A percentile compares a stretch with the other conserved stretches of the same genome.
Conservation (phyloP, 208 protist species). For the Leishmania tarentolae region DNA sequence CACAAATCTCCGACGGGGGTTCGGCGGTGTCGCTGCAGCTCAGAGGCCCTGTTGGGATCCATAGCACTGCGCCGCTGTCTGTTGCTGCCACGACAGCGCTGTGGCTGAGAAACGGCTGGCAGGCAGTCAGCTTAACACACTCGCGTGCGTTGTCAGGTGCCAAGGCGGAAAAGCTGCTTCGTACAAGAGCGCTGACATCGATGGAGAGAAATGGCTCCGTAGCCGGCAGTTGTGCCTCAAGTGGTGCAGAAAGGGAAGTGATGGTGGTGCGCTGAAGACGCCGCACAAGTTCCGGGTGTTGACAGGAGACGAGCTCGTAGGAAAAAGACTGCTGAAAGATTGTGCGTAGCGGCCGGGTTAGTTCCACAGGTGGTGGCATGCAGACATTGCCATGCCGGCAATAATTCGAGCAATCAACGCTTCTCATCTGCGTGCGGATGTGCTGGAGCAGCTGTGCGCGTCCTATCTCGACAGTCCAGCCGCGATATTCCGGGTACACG, state of each 20-base stretch:
- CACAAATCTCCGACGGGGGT: slow-evolving; percentile 10
- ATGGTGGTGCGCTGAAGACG: slow-evolving; percentile 24
- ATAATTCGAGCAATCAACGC: slow-evolving; percentile 50
- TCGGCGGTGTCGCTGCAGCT: not conserved
- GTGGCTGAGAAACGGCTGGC: slow-evolving; percentile 70
- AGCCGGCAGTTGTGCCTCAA: slow-evolving; percentile 60
- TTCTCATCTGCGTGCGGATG: slow-evolving; percentile 55
- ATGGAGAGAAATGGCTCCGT: slow-evolving; percentile 57
- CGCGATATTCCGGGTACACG: slow-evolving; percentile 73
- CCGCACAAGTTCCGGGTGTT: slow-evolving; percentile 36
- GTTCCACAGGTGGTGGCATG: slow-evolving; percentile 18
- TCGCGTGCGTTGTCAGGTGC: slow-evolving; percentile 17
- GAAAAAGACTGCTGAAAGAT: slow-evolving; percentile 70
- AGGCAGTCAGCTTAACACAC: slow-evolving; percentile 54
- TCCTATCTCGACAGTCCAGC: slow-evolving; percentile 70
- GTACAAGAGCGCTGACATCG: slow-evolving; percentile 50
- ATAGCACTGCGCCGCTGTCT: slow-evolving; percentile 57
- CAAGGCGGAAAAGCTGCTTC: slow-evolving; percentile 16
- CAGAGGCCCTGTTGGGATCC: slow-evolving; percentile 45
- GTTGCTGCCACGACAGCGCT: slow-evolving; percentile 63
- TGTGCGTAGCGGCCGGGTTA: slow-evolving; percentile 38
- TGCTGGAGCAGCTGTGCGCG: slow-evolving; percentile 65
- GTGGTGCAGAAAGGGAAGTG: slow-evolving; percentile 40
- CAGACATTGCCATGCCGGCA: slow-evolving; percentile 59
- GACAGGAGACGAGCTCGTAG: slow-evolving; percentile 49